Evolutionary conservation across 371 early-diverging fungal genomes (phyloP).

Genomic region (Zychaea mexicana): DNA sequence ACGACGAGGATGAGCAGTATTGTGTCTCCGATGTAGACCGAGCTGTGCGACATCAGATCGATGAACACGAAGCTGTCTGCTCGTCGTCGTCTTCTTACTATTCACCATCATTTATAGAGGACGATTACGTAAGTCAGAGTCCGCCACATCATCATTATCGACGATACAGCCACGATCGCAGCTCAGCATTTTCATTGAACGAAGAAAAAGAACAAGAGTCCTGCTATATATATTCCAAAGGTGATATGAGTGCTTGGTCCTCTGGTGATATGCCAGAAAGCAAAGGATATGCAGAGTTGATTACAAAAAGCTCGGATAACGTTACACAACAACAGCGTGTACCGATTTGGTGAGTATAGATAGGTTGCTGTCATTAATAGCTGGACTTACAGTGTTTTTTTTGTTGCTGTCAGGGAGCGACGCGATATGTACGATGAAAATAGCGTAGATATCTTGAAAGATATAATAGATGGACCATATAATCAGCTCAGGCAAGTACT

Average conservation of each 20-base stretch:
- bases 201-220: no score
- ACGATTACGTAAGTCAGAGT: neutral
- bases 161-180: neutral
- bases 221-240: no score
- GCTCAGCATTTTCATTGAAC: no score
- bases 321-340: neutral
- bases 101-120: neutral
- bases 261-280: neutral
- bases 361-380: no score
- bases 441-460: no score
- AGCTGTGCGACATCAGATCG: slow-evolving; percentile 6
- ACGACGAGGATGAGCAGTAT: neutral
- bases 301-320: neutral
- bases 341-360: slow-evolving; percentile 1
- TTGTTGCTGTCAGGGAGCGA: no score
- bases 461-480: no score
- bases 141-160: slow-evolving; percentile 1
- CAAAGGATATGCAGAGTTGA: neutral
- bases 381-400: no score
- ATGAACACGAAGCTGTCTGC: neutral
- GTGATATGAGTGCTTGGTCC: no score
- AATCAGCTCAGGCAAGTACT: no score
- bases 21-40: neutral
- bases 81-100: neutral
- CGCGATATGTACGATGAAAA: no score